Conservation (phyloP, 331 rosid genomes). For the Acacia pycnantha region DNA sequence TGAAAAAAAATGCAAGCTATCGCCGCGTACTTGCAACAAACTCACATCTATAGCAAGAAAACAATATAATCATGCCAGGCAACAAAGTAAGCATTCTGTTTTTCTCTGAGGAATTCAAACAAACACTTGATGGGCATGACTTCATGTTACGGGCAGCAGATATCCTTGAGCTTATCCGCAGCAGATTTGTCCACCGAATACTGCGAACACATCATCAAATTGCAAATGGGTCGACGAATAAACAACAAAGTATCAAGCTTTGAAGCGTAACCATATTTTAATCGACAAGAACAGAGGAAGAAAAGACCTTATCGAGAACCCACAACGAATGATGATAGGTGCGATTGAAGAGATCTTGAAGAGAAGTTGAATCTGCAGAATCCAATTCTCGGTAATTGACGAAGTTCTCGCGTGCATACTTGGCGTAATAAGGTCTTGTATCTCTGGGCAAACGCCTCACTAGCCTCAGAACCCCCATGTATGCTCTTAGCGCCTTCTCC, state of each 20-base stretch:
- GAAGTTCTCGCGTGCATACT: slow-evolving; percentile 52
- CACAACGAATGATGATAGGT: slow-evolving; percentile 42
- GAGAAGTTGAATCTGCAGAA: slow-evolving; percentile 43
- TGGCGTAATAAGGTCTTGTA: slow-evolving; percentile 61
- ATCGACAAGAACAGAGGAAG: neutral
- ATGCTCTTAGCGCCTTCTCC: slow-evolving; percentile 43
- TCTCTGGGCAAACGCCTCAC: slow-evolving; percentile 76
- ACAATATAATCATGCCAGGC: neutral
- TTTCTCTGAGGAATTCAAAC: slow-evolving; percentile 27
- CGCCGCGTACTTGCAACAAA: neutral
- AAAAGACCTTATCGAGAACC: slow-evolving; percentile 42
- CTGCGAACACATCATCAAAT: slow-evolving; percentile 37
- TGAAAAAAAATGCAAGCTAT: neutral
- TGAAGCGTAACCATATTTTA: neutral
- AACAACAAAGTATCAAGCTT: neutral
- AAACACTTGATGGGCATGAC: slow-evolving; percentile 31
- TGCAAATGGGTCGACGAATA: neutral
- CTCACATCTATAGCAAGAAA: neutral
- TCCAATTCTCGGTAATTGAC: slow-evolving; percentile 65
- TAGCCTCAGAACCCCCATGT: slow-evolving; percentile 44
- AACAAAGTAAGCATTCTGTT: neutral
- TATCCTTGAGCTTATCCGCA: slow-evolving; percentile 49
- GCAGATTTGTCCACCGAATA: slow-evolving; percentile 68
- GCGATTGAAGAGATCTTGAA: slow-evolving; percentile 59
- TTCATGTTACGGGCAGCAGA: slow-evolving; percentile 5